Evolutionary conservation across 352 stramenopile species (phyloP).

Genomic region (Globisporangium paddicum): DNA sequence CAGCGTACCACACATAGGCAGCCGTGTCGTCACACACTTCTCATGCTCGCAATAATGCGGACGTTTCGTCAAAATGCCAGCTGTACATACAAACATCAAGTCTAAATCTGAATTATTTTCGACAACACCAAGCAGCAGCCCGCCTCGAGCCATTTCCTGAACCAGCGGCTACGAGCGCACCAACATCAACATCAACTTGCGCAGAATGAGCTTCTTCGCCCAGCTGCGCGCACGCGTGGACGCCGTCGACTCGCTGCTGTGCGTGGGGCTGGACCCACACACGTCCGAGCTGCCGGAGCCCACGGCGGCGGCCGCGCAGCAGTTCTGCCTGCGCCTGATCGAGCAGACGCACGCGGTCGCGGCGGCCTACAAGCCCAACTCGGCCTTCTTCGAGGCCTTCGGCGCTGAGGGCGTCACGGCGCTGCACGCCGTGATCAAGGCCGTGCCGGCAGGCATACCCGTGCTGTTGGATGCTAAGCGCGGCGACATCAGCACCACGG

Average conservation of each 20-base stretch:
- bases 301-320: slow-evolving; percentile 87
- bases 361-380: slow-evolving; percentile 98
- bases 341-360: slow-evolving; percentile 91
- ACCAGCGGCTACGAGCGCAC: slow-evolving; percentile 4
- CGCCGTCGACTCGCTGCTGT: slow-evolving; percentile 95
- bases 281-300: slow-evolving; percentile 65
- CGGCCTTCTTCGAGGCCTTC: slow-evolving; percentile 98
- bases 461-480: slow-evolving; percentile 98
- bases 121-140: neutral
- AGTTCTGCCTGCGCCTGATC: slow-evolving; percentile 95
- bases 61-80: neutral
- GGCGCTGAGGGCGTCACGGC: slow-evolving; percentile 85
- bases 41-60: too few species aligned
- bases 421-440: slow-evolving; percentile 88
- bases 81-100: neutral
- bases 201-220: slow-evolving; percentile 83
- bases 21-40: too few species aligned
- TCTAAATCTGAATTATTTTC: neutral
- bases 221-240: slow-evolving; percentile 81
- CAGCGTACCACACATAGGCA: too few species aligned
- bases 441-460: slow-evolving; percentile 89
- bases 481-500: slow-evolving; percentile 98
- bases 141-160: neutral
- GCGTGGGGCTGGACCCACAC: slow-evolving; percentile 98
- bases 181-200: neutral